Percentiles rank a stretch among this genome's conserved stretches.
Conservation (phyloP, 768 basidiomycete genomes). For the Suillus plorans region DNA sequence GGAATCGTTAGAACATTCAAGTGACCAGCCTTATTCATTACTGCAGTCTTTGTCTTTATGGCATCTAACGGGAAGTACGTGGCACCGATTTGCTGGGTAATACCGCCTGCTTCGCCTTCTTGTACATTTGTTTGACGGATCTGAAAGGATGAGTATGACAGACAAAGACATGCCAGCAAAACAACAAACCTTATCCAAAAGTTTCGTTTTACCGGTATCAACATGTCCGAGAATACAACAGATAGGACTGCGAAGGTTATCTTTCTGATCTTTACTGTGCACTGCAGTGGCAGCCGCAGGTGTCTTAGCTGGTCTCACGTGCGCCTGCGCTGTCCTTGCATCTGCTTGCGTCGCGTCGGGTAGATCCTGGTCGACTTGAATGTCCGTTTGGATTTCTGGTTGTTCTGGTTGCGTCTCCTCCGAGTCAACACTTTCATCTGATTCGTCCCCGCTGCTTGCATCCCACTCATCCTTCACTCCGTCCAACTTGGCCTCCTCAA, state of each 20-base stretch:
- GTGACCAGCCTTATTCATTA: slow-evolving; percentile 76
- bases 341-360: not conserved
- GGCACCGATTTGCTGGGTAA: slow-evolving; percentile 99
- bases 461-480: slow-evolving; percentile 58
- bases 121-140: slow-evolving; percentile 99
- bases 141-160: slow-evolving; percentile 38
- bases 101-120: slow-evolving; percentile 99
- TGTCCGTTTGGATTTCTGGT: not conserved
- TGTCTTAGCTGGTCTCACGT: slow-evolving; percentile 54
- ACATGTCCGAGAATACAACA: slow-evolving; percentile 99
- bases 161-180: not conserved
- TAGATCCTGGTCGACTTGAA: not conserved
- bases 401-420: slow-evolving; percentile 17
- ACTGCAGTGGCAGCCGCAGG: slow-evolving; percentile 86
- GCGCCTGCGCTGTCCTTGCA: not conserved
- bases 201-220: slow-evolving; percentile 98
- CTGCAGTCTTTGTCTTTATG: slow-evolving; percentile 88
- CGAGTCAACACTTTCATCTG: slow-evolving; percentile 36
- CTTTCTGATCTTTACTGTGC: slow-evolving; percentile 86
- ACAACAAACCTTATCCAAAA: slow-evolving; percentile 83
- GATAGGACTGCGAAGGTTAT: slow-evolving; percentile 92
- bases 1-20: slow-evolving; percentile 1
- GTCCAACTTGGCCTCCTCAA: slow-evolving; percentile 25
- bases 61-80: slow-evolving; percentile 98
- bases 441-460: slow-evolving; percentile 47